Conservation (phyloP, 768 basidiomycete genomes). For the Termitomyces sp. region DNA sequence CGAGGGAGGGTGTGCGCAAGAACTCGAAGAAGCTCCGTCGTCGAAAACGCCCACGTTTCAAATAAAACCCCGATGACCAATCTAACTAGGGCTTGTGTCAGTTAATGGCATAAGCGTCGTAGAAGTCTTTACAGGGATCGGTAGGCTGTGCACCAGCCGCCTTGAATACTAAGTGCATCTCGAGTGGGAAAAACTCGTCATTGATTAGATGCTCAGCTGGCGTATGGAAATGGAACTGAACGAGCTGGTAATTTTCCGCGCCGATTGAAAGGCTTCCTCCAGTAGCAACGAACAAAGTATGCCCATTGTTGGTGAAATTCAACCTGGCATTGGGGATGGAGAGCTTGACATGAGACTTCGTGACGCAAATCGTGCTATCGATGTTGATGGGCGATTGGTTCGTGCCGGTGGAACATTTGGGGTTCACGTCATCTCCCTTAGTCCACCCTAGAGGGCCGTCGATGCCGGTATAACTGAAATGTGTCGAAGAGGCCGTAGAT, state of each 20-base stretch:
- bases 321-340: constrained; percentile 1
- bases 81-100: not conserved
- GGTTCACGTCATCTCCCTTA: not conserved
- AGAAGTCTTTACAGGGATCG: not conserved
- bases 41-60: not conserved
- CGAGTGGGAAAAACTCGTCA: constrained; percentile 9
- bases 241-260: not conserved
- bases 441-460: constrained; percentile 13
- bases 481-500: not conserved
- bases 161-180: constrained; percentile 15
- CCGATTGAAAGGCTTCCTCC: not conserved
- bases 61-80: constrained; percentile 9
- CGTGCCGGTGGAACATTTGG: constrained; percentile 5
- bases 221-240: constrained; percentile 16
- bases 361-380: not conserved
- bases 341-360: not conserved
- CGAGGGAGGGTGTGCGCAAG: not conserved
- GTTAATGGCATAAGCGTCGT: not conserved
- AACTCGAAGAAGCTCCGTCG: constrained; percentile 5
- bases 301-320: not conserved
- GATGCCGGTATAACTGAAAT: constrained; percentile 9
- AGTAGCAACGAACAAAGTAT: not conserved
- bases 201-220: constrained; percentile 13
- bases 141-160: not conserved
- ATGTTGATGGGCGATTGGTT: constrained; percentile 14